Conservation (phyloP, 2,329 filamentous ascomycete species). For the Ophiocordyceps polyrhachis-furcata region DNA sequence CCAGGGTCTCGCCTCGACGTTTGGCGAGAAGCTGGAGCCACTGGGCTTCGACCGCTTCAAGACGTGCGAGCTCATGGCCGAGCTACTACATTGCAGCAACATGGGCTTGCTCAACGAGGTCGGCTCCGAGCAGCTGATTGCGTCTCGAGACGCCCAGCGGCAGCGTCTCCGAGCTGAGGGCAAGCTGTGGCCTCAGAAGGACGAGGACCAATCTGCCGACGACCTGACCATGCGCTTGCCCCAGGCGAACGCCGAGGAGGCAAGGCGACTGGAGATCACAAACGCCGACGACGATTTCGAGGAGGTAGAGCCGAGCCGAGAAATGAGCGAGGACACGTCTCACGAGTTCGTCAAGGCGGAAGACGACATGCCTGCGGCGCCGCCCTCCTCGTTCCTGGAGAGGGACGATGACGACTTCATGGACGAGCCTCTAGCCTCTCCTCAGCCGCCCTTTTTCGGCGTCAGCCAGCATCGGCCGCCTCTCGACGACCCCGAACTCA, state of each 20-base stretch:
- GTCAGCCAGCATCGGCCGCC: constrained; percentile 29
- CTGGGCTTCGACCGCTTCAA: constrained; percentile 97
- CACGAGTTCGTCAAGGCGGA: constrained; percentile 47
- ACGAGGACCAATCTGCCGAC: constrained; percentile 28
- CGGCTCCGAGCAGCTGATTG: constrained; percentile 76
- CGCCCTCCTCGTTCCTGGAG: constrained; percentile 13
- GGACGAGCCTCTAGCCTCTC: constrained; percentile 57
- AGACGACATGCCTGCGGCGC: constrained; percentile 25
- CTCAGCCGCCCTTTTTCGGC: constrained; percentile 41
- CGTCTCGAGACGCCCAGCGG: constrained; percentile 60
- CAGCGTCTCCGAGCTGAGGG: constrained; percentile 64
- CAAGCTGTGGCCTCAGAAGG: constrained; percentile 32
- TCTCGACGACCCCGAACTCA: constrained; percentile 36
- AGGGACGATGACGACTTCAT: constrained; percentile 59
- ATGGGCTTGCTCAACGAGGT: constrained; percentile 90
- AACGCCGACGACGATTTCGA: constrained; percentile 86
- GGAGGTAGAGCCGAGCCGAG: constrained; percentile 54
- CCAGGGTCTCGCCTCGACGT: constrained; percentile 65
- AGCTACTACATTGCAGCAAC: constrained; percentile 92
- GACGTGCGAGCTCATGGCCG: constrained; percentile 96
- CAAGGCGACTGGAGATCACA: constrained; percentile 56
- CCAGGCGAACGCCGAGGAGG: constrained; percentile 34
- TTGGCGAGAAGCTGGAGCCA: constrained; percentile 79
- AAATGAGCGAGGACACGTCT: constrained; percentile 54
- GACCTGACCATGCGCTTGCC: constrained; percentile 40